phyloP scores from a whole-genome alignment of 2,329 filamentous ascomycete species.

The Xylaria sp. region DNA sequence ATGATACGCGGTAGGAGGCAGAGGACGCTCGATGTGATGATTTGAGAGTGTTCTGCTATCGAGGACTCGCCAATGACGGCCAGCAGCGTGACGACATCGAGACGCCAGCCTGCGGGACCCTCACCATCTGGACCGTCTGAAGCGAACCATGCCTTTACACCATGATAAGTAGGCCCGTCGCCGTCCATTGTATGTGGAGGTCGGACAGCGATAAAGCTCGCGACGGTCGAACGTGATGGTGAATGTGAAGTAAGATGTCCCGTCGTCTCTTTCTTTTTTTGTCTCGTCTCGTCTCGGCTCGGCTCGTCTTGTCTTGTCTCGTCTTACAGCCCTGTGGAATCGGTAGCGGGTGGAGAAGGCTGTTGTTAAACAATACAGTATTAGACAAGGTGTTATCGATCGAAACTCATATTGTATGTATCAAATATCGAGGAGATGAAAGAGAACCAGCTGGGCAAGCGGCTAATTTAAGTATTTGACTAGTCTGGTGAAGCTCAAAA shows the following conservation, averaged over 20 bases:
- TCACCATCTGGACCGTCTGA: conserved; percentile 51
- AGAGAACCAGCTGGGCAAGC: not conserved
- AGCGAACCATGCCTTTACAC: conserved; percentile 41
- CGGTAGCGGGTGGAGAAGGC: not conserved
- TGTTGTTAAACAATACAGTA: not conserved
- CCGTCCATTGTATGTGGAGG: conserved; percentile 34
- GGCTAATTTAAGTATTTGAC: not conserved
- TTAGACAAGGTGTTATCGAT: not conserved
- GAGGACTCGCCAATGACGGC: conserved; percentile 70
- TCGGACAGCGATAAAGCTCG: conserved; percentile 24
- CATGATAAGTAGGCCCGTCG: conserved; percentile 9
- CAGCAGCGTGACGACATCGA: conserved; percentile 71
- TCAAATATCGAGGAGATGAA: not conserved
- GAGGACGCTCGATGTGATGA: conserved; percentile 66
- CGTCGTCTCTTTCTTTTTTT: not conserved
- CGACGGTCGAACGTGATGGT: conserved; percentile 24
- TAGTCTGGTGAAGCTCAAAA: not conserved
- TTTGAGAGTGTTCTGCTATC: conserved; percentile 66
- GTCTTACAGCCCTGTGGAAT: not conserved
- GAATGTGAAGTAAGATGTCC: conserved; percentile 11
- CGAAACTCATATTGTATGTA: not conserved
- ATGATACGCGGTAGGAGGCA: conserved; percentile 69
- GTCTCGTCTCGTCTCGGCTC: not conserved
- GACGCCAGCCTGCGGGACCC: conserved; percentile 58
- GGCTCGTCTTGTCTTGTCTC: not conserved